Conservation (phyloP, 148 eudicot genomes). For the Hydrangea macrophylla region DNA sequence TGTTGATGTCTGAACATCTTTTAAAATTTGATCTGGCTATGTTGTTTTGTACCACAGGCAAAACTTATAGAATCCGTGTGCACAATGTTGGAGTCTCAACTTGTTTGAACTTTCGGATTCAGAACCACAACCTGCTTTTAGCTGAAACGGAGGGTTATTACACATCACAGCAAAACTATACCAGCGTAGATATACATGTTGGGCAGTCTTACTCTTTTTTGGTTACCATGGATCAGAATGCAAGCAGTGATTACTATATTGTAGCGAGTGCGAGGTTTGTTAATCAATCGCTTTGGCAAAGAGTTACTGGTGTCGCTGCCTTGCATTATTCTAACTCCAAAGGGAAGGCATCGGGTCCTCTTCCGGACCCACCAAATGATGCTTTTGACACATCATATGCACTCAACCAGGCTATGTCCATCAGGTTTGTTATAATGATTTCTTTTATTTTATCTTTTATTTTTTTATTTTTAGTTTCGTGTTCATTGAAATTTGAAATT, state of each 20-base stretch:
- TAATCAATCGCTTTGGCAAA: conserved; percentile 72
- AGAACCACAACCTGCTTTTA: conserved; percentile 69
- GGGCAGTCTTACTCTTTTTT: conserved; percentile 94
- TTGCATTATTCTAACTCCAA: conserved; percentile 85
- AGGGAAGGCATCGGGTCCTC: conserved; percentile 84
- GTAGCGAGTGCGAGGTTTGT: conserved; percentile 93
- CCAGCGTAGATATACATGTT: conserved; percentile 83
- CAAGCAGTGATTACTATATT: conserved; percentile 86
- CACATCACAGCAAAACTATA: conserved; percentile 65
- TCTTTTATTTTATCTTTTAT: conserved; percentile 1
- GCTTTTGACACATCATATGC: conserved; percentile 58
- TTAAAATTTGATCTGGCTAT: not conserved
- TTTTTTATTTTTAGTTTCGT: too few relatives aligned
- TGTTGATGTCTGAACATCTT: too few relatives aligned
- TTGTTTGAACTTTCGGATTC: conserved; percentile 81
- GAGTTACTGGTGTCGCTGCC: conserved; percentile 88
- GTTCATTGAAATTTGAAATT: not conserved
- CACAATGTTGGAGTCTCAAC: conserved; percentile 89
- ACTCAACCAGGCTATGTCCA: conserved; percentile 74
- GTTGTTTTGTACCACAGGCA: conserved; percentile 44
- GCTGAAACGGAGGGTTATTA: conserved; percentile 90
- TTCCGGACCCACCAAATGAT: conserved; percentile 92
- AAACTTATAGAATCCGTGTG: conserved; percentile 83
- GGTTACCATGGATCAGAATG: conserved; percentile 96
- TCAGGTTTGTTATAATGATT: conserved; percentile 54